Base-by-base conservation (phyloP, 768 basidiomycete genomes). In the Pleurotus citrinopileatus region DNA sequence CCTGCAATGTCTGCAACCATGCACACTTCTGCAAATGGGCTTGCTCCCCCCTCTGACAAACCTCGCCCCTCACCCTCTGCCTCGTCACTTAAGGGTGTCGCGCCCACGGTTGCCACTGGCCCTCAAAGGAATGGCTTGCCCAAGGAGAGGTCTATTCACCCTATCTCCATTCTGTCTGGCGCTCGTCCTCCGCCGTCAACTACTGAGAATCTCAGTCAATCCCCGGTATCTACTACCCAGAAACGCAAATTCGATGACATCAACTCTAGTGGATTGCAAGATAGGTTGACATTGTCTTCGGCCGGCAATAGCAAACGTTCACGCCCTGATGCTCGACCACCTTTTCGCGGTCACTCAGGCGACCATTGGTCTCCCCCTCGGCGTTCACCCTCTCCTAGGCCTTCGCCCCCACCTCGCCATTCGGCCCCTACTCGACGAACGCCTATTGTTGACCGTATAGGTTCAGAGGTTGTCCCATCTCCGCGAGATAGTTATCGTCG, bases 351-450 rank as follows among this genome's bases (percentile, higher is more conserved):
- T 22, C 17, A 13, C 25, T 8, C 15, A 15, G 48, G 48, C 17
- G 48, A 51, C 25, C 48, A 51, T 17, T 51, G 48, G 48, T 37
- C 48, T n/a, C 48, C 48, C 5, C 27, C 26, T 6, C 27, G 8
- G 27, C 47, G 32, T 10, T 10, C 32, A 34, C n/a, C 32, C 32
- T 34, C n/a, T n/a, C n/a, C n/a, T n/a, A n/a, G n/a, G n/a, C n/a
- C n/a, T n/a, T n/a, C 44, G 13, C 44, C 25, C 12, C 26, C 26
- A 4, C 22, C 25, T n/a, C 15, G 13, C 26, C 22, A 20, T 5
- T 15, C 6, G 6, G 28, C 45, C n/a, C 28, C 28, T 28, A 26
- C 45, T 25, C 45, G 15, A 20, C 45, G 45, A 9, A 28, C 28
- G 6, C 17, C 38, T n/a, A n/a, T 34, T 34, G 32, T 34, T 34